Percentiles rank a stretch among this genome's conserved stretches.
These are phyloP conservation scores for Epichloe hybrida DNA, from an alignment of 2,329 filamentous ascomycete species.

Conservation along the genomic window DNA sequence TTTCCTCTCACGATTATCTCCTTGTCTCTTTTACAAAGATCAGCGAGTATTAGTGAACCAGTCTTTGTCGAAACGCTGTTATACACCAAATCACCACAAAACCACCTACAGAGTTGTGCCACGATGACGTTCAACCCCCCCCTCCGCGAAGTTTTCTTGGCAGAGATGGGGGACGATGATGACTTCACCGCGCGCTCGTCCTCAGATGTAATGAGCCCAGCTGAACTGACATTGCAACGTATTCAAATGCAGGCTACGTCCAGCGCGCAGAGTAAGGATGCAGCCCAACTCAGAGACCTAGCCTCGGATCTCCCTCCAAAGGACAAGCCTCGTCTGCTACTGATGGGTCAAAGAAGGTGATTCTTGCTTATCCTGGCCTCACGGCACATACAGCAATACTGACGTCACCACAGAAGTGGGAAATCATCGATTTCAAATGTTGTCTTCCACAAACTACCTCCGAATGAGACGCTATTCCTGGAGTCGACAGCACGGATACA, in stretches of 20 bases:
- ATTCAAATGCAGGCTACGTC: conserved; percentile 47
- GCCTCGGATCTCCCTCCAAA: conserved; percentile 35
- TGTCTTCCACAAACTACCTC: conserved; percentile 96
- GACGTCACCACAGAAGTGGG: conserved; percentile 54
- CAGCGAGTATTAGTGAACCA: neutral
- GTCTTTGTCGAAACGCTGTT: neutral
- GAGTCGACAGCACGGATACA: conserved; percentile 91
- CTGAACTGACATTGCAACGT: conserved; percentile 50
- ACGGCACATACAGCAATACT: neutral
- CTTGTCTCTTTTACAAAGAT: neutral
- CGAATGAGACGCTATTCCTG: conserved; percentile 88
- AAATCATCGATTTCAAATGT: conserved; percentile 98
- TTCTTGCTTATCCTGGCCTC: conserved; percentile 9
- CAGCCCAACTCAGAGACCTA: conserved; percentile 29
- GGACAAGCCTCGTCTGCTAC: conserved; percentile 68
- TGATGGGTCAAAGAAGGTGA: conserved; percentile 94
- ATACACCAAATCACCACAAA: neutral
- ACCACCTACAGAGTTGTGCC: neutral
- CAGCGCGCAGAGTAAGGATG: conserved; percentile 36
- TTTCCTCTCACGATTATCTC: neutral
- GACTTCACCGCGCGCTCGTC: conserved; percentile 17
- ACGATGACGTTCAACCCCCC: conserved; percentile 23
- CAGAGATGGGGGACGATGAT: conserved; percentile 11
- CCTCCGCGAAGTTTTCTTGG: conserved; percentile 12
- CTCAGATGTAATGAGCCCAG: conserved; percentile 35